Evolutionary conservation across 2,329 filamentous ascomycete genomes (phyloP), one percentile per base, ranked within the genome.

Genomic region (Fusarium sp.): DNA sequence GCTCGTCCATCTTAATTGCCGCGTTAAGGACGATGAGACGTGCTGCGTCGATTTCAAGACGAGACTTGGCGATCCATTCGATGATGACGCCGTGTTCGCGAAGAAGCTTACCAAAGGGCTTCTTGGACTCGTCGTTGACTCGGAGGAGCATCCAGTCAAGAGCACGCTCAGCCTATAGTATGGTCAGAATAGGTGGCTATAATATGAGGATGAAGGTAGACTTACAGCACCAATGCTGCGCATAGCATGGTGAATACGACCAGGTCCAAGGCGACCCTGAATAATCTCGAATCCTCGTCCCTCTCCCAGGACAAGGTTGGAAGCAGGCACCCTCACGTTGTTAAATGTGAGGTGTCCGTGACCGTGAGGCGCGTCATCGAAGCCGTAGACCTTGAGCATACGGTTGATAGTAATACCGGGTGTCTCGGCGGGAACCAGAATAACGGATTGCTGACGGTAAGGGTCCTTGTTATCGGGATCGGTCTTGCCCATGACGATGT

Each of bases 241-340:
- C 96, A 99, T 99, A 64, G 94, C 93, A 83, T 99, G 96, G 84
- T 99, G 96, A 78, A 99, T 98, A 62, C 96, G 92, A 34, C 96
- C 96, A 2, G 96, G 96, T 2, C 96, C 96, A 25, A 99, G 90
- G 74, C 96, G 93, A 61, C 96, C 96, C 80, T 99, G 96, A 77
- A 99, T 98, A 78, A 99, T 97, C 81, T 99, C 96, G 80, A 99
- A 99, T 21, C 96, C 96, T 68, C 93, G 90, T 70, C 96, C 96
- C 79, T 96, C 93, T 65, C 96, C 95, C 6, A 99, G 90, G 13
- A 98, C 92, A 77, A 99, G 91, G 83, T 93, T 96, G 75, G 84
- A 84, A 31, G 85, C 89, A 10, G 95, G 95, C 1, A 99, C 93
- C 62, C 95, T 92, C 67, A 98, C 96, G 78, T 98, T 91, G 62